These are phyloP conservation scores for Lachancea lanzarotensis DNA, from an alignment of 805 yeast species.

Conservation along the genomic window DNA sequence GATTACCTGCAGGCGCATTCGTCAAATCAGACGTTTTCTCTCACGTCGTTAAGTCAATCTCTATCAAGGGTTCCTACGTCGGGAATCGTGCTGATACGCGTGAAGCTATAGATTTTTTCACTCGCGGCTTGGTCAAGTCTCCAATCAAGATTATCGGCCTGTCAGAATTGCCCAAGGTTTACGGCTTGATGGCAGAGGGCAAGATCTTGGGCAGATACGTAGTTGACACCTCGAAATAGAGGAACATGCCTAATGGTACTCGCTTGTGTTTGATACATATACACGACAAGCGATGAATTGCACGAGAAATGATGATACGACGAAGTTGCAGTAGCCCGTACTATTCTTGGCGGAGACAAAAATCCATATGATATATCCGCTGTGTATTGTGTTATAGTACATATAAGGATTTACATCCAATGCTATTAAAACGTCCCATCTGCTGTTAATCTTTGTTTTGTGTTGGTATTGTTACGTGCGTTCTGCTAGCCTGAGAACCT, in stretches of 20 bases:
- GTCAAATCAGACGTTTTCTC: constrained; percentile 59
- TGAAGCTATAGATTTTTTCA: constrained; percentile 66
- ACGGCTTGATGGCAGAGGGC: constrained; percentile 50
- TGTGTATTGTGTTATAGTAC: neutral
- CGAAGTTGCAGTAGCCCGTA: neutral
- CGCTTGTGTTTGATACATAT: neutral
- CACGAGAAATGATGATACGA: neutral
- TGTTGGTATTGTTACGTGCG: neutral
- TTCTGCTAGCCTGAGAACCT: constrained; percentile 11
- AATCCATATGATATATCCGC: too few species aligned
- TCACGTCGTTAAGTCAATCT: constrained; percentile 63
- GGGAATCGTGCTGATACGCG: constrained; percentile 81
- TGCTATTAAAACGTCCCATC: neutral
- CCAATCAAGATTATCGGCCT: constrained; percentile 56
- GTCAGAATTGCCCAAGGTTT: constrained; percentile 46
- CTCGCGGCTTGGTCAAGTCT: constrained; percentile 57
- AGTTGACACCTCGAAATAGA: constrained; percentile 62
- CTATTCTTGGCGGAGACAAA: too few species aligned
- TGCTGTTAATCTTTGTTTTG: neutral
- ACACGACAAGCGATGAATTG: neutral
- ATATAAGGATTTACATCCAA: neutral
- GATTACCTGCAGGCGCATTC: constrained; percentile 72
- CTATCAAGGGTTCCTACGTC: constrained; percentile 74
- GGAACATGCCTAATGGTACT: neutral
- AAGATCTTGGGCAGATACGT: constrained; percentile 74